phyloP scores from a whole-genome alignment of 495 filamentous ascomycete genomes.

The Penicillium parvum region DNA sequence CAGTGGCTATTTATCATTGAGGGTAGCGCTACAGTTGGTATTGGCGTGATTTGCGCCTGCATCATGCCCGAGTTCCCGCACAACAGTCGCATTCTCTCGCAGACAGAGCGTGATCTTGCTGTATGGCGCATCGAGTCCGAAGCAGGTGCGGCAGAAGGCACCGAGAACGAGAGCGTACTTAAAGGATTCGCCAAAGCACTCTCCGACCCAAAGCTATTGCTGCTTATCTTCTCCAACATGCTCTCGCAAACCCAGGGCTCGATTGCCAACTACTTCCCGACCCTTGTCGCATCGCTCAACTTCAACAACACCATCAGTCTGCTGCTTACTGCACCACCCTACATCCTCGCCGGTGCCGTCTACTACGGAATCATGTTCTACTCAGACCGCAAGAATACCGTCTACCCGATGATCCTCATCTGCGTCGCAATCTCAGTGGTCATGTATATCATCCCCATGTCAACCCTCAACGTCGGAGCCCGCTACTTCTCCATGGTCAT shows the following conservation, averaged over 20 bases:
- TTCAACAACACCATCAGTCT: conserved; percentile 54
- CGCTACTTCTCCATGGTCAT: conserved; percentile 31
- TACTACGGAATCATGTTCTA: conserved; percentile 26
- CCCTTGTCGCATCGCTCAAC: conserved; percentile 65
- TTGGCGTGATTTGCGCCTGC: conserved; percentile 36
- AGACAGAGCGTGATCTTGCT: conserved; percentile 21
- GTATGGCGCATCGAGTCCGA: conserved; percentile 30
- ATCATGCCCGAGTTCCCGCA: conserved; percentile 38
- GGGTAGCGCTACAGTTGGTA: conserved; percentile 37
- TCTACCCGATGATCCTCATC: conserved; percentile 20
- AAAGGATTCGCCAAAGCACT: conserved; percentile 21
- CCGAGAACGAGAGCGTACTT: conserved; percentile 15
- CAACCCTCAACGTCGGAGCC: conserved; percentile 20
- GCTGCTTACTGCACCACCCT: conserved; percentile 21
- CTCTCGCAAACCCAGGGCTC: conserved; percentile 26
- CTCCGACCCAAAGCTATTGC: conserved; percentile 20
- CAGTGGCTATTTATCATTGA: conserved; percentile 49
- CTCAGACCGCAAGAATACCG: conserved; percentile 24
- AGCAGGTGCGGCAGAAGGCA: conserved; percentile 24
- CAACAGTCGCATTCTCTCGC: conserved; percentile 24
- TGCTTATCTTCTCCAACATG: conserved; percentile 28
- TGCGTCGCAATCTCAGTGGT: conserved; percentile 20
- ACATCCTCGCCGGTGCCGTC: conserved; percentile 22
- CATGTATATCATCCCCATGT: conserved; percentile 26
- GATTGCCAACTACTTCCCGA: conserved; percentile 69